Evolutionary conservation across 371 early-diverging fungal species (phyloP), one percentile per base, ranked within the genome.

Genomic region (Apophysomyces ossiformis): DNA sequence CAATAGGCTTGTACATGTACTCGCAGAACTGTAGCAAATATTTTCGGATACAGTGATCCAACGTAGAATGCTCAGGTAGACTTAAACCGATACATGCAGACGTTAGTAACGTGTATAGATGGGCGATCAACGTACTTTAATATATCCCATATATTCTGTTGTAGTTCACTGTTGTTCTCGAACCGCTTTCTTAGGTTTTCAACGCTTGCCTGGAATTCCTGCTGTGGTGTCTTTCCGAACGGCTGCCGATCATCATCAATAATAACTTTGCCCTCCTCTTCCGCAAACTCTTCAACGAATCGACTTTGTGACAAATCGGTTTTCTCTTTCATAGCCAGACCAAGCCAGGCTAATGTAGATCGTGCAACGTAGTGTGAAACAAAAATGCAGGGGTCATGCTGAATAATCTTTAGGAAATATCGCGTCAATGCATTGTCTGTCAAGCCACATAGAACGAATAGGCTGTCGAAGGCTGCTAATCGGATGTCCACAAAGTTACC

Each of bases 401-500:
- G 72, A 13, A 89, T 84, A 50, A 90, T 71, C 16, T 69, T 73
- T 26, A 87, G 68, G 35, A 90, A 69, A 61, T 90, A 91, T 26
- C 76, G 76, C 5, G 75, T 72, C 0, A 85, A 64, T 11, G 68
- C 71, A 37, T 74, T 65, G 61, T 83, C 81, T 9, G 81, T 74
- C 26, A 90, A 65, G 0, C 90, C 90, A 59, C 87, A 85, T 46
- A 91, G 72, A 43, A 87, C 66, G 37, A 92, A 71, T 5, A 94
- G 70, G 21, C 88, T 88, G 35, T 88, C 88, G 41, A 92, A 79
- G 0, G 93, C 91, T 0, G 82, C 72, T 58, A 87, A 71, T 6
- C 94, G 85, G 18, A 92, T 87, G 5, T 83, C 78, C 1, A 83
- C 57, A 65, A 84, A 90, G 39, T 90, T 91, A 13, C 89, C 90